Evolutionary conservation across 2,329 filamentous ascomycete genomes (phyloP), one percentile per base, ranked within the genome.

Genomic region (Aspergillus proliferans): DNA sequence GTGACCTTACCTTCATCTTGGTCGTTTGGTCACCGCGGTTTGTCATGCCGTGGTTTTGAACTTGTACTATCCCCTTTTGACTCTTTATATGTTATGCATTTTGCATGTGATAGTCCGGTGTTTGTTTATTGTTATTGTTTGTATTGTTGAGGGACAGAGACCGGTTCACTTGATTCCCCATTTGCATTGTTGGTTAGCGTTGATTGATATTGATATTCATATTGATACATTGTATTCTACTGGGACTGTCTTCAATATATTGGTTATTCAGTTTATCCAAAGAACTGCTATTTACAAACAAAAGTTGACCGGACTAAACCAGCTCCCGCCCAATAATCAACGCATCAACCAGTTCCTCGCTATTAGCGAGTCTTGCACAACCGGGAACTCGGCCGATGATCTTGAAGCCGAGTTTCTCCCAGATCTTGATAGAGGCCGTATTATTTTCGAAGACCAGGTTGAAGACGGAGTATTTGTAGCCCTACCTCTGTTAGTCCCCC

Each of bases 371-470:
- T 3, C 65, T 55, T n/a, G 58, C 68, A 1, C 65, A 65, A 6
- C 62, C 61, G 3, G 68, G 68, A 21, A 71, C 68, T 2, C 68
- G 62, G 4, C 68, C 68, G 38, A 71, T 66, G 10, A 69, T 59
- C 19, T 53, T 57, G 50, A 71, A 71, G 1, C 68, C 68, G 3
- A 71, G 58, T 18, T 57, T 61, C 46, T 70, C 66, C 68, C 68
- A 71, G 50, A 70, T 70, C 18, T 59, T 62, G 48, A 69, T 60
- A 0, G 67, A 70, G 8, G 67, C 68, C 6, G 63, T 58, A 46
- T 71, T 71, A 34, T 70, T 71, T 15, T 62, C 68, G 45, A 70
- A 71, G 4, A 71, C 68, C 15, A 71, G 57, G 49, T 71, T 71
- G 53, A 71, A 71, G 10, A 71, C 68, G 10, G 67, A 70, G 54